phyloP scores from a whole-genome alignment of 2,329 filamentous ascomycete genomes.

The Alternaria conjuncta region DNA sequence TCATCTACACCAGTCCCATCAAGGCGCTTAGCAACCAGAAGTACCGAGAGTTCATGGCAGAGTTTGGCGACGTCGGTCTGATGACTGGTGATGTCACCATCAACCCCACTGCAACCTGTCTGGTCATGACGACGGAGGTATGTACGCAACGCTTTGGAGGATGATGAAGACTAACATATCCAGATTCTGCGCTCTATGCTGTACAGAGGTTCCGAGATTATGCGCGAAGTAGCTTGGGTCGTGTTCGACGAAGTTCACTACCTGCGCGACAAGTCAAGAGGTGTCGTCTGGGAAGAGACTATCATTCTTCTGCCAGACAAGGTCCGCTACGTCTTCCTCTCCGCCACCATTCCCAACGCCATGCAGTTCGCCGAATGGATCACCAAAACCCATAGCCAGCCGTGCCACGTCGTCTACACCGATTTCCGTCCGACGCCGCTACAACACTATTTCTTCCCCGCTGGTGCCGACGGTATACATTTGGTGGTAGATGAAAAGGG shows the following conservation, averaged over 20 bases:
- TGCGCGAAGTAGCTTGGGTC: slow-evolving; percentile 99
- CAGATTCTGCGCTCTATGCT: slow-evolving; percentile 96
- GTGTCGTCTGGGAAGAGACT: slow-evolving; percentile 99
- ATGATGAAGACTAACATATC: slow-evolving; percentile 22
- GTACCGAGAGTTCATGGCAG: slow-evolving; percentile 92
- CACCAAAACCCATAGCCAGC: slow-evolving; percentile 95
- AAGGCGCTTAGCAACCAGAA: slow-evolving; percentile 99
- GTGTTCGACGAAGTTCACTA: slow-evolving; percentile 99
- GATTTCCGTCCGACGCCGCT: slow-evolving; percentile 96
- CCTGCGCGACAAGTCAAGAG: slow-evolving; percentile 89
- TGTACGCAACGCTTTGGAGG: not conserved
- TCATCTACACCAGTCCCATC: slow-evolving; percentile 99
- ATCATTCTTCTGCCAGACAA: slow-evolving; percentile 98
- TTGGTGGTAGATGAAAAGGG: slow-evolving; percentile 97
- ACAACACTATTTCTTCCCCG: slow-evolving; percentile 97
- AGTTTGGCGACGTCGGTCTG: slow-evolving; percentile 94
- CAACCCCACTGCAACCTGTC: slow-evolving; percentile 95
- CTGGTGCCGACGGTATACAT: slow-evolving; percentile 89
- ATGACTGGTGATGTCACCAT: slow-evolving; percentile 99
- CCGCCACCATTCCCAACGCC: slow-evolving; percentile 96
- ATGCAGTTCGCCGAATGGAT: slow-evolving; percentile 99
- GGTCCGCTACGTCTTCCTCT: slow-evolving; percentile 97
- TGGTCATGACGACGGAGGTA: slow-evolving; percentile 96
- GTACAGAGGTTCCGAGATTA: slow-evolving; percentile 97
- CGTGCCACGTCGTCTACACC: slow-evolving; percentile 98